Evolutionary conservation across 164 flowering plant genomes (phyloP).

Genomic region (Sextonia rubra): DNA sequence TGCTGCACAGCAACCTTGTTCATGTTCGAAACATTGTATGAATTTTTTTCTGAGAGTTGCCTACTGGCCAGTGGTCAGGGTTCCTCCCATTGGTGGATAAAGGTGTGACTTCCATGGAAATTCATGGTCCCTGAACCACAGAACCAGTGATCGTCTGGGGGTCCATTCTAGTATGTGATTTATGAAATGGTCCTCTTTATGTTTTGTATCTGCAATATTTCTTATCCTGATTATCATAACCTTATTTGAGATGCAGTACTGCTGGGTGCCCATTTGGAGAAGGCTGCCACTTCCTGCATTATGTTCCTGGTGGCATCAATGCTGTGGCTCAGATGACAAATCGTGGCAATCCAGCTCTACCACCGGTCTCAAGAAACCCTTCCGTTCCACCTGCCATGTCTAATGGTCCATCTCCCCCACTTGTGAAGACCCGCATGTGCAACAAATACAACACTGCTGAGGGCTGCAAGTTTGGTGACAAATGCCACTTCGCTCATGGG

Average conservation of each 20-base stretch:
- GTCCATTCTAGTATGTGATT: too few species aligned
- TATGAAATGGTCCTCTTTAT: neutral
- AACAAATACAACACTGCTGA: slow-evolving; percentile 62
- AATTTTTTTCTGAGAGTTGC: too few species aligned
- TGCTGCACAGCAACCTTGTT: too few species aligned
- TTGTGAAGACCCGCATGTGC: slow-evolving; percentile 64
- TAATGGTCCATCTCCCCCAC: slow-evolving; percentile 36
- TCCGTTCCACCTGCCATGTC: slow-evolving; percentile 26
- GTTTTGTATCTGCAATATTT: neutral
- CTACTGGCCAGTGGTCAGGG: too few species aligned
- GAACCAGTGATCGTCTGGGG: too few species aligned
- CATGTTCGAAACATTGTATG: too few species aligned
- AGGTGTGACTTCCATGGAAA: too few species aligned
- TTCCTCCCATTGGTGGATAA: too few species aligned
- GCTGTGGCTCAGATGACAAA: slow-evolving; percentile 75
- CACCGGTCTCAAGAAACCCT: slow-evolving; percentile 32
- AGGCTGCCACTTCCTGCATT: slow-evolving; percentile 77
- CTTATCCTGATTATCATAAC: neutral
- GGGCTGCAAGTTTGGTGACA: slow-evolving; percentile 93
- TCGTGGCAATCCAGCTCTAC: slow-evolving; percentile 27
- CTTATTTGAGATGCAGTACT: slow-evolving; percentile 39
- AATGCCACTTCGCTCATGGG: slow-evolving; percentile 85
- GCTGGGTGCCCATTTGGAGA: slow-evolving; percentile 87
- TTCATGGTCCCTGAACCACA: too few species aligned
- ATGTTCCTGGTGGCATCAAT: slow-evolving; percentile 72